Evolutionary conservation across 768 basidiomycete species (phyloP).

Genomic region (Lactarius vividus): DNA sequence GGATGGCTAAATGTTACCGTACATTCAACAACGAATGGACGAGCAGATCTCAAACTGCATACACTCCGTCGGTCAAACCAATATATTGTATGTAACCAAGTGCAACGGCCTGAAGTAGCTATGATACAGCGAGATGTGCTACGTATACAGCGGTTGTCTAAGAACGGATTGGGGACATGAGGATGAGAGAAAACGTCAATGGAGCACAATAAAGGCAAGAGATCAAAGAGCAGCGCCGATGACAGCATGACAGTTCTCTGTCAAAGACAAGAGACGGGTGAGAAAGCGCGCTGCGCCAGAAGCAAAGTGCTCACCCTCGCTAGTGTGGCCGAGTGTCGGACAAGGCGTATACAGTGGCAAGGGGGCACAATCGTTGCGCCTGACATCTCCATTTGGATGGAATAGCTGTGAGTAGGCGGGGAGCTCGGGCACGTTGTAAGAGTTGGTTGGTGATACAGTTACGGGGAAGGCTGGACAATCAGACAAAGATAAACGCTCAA

Average conservation of each 20-base stretch:
- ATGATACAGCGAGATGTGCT: conserved; percentile 23
- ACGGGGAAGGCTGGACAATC: conserved; percentile 7
- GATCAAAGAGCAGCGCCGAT: background rate
- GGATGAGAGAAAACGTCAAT: background rate
- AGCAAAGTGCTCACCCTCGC: background rate
- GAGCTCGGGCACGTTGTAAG: conserved; percentile 39
- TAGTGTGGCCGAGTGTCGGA: background rate
- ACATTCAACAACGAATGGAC: background rate
- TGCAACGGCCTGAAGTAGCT: background rate
- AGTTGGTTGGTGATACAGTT: conserved; percentile 16
- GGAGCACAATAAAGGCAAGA: too few species aligned
- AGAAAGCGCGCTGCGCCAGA: background rate
- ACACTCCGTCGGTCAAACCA: background rate
- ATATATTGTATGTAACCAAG: background rate
- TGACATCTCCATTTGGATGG: conserved; percentile 67
- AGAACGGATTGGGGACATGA: background rate
- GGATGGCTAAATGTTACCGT: background rate
- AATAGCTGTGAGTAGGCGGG: conserved; percentile 81
- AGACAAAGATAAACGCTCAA: conserved; percentile 21
- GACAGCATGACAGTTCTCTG: background rate
- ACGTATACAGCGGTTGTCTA: conserved; percentile 9
- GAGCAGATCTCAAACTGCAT: background rate
- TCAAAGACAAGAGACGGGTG: background rate
- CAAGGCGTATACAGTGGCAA: conserved; percentile 61
- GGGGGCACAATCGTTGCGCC: conserved; percentile 61